Evolutionary conservation across 2,329 filamentous ascomycete species (phyloP).

Genomic region (Aspergillus carbonarius): DNA sequence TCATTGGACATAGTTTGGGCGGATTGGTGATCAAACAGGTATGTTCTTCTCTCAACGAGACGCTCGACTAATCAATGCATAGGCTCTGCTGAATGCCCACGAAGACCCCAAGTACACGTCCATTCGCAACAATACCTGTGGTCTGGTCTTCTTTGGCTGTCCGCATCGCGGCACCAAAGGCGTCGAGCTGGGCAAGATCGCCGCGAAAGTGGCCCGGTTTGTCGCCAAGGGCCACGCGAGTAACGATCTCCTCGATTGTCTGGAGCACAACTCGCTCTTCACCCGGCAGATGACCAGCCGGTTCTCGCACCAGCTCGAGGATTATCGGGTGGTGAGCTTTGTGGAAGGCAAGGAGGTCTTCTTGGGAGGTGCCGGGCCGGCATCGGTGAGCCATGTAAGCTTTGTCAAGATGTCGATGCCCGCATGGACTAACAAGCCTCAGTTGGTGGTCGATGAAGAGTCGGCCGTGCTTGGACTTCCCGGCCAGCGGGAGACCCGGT

Average conservation of each 20-base stretch:
- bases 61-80: background rate
- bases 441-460: slow-evolving; percentile 38
- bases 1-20: slow-evolving; percentile 33
- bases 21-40: slow-evolving; percentile 35
- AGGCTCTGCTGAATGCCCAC: slow-evolving; percentile 36
- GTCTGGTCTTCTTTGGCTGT: slow-evolving; percentile 37
- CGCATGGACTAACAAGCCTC: slow-evolving; percentile 4
- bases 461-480: slow-evolving; percentile 36
- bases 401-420: no score
- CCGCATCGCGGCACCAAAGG: slow-evolving; percentile 36
- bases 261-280: slow-evolving; percentile 33
- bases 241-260: slow-evolving; percentile 29
- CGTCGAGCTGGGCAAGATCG: slow-evolving; percentile 34
- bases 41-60: background rate
- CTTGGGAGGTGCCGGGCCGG: slow-evolving; percentile 28
- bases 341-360: slow-evolving; percentile 35
- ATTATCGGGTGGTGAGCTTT: slow-evolving; percentile 37
- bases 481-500: slow-evolving; percentile 34
- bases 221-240: slow-evolving; percentile 33
- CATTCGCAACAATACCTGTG: slow-evolving; percentile 33
- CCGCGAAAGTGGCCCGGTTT: slow-evolving; percentile 33
- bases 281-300: slow-evolving; percentile 33
- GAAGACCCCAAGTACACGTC: slow-evolving; percentile 36
- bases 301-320: slow-evolving; percentile 35
- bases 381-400: slow-evolving; percentile 33